Base-by-base conservation (phyloP, 2,329 filamentous ascomycete species). In the Aspergillus hiratsukae region DNA sequence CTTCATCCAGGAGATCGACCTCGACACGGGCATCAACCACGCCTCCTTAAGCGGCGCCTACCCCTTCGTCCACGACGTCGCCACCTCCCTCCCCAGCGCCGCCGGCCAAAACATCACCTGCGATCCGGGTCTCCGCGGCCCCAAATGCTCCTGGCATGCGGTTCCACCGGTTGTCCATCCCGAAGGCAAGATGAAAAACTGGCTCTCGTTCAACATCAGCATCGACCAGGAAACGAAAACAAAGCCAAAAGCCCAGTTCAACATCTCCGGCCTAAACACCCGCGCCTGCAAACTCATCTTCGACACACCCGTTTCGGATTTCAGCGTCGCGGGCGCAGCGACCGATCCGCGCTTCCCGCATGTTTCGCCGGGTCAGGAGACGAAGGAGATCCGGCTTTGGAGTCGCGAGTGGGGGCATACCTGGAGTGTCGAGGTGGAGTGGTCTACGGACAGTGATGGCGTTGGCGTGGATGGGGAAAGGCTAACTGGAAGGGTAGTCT, bases 1-100 rank as follows among this genome's bases (percentile, higher is more conserved):
- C 73, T 97, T 97, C 72, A 79, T 89, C 51, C 92, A 99, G 70
- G 83, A 83, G 9, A 79, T 97, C 49, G 84, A 96, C 62, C 81
- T 96, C 9, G 88, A 90, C 62, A 84, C 81, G 3, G 86, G 87
- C n/a, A 76, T 80, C 14, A 90, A 91, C 62, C 78, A 76, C 2
- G 88, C 92, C 43, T 85, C 84, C 35, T 77, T 96, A 8, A 81
- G 80, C 0, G 91, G 91, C 0, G 71, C 91, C 2, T 79, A 85
- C 60, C 79, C 84, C 3, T 95, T 86, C 69, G 75, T 94, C 1
- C 78, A 83, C 11, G 75, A 82, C 35, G 84, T 93, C 48, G 83
- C 94, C 55, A 76, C 78, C 7, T 80, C 85, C 17, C 75, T 97
- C 27, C 91, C 92, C 4, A 89, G 87, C 41, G 83, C 89, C 11